Base-by-base conservation (phyloP, 805 yeast genomes). In the Pichia heedii region DNA sequence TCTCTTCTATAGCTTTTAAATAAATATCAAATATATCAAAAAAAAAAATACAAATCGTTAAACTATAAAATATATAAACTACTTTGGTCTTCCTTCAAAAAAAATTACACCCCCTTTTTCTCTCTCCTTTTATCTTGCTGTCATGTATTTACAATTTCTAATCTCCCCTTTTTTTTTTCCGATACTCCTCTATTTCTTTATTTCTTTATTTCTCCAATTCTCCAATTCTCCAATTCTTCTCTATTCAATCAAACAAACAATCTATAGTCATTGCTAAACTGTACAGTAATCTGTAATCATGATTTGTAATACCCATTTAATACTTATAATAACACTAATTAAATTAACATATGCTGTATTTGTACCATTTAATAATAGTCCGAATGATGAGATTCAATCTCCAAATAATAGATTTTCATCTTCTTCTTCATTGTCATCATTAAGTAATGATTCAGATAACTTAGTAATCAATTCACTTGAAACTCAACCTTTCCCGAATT, bases 401-500 rank as follows among this genome's bases (percentile, higher is more conserved):
- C 6, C 32, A 13, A 29, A 29, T 29, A 29, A 4, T 13, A 13
- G 16, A 29, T 10, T 24, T 24, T 3, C 32, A 29, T 29, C 32
- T 2, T 10, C 7, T 29, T 29, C 32, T 29, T 29, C 32, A 13
- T 5, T 15, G n/a, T n/a, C n/a, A n/a, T n/a, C n/a, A n/a, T n/a
- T n/a, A n/a, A n/a, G n/a, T 29, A 29, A 29, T 29, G 32, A 29
- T 15, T 13, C 32, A 29, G 4, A 12, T 29, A 29, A 8, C 15
- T 29, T 15, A n/a, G n/a, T n/a, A 29, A 29, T 29, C 13, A 32
- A 18, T 16, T 19, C 34, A 32, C 10, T 11, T 9, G 46, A 37
- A 22, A 24, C 10, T 19, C 34, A 33, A 20, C 57, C 60, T 11
- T 77, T 89, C 48, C 97, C 97, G 0, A 45, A 66, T 20, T 89